Evolutionary conservation across 495 filamentous ascomycete genomes (phyloP).

Genomic region (Aspergillus steynii): DNA sequence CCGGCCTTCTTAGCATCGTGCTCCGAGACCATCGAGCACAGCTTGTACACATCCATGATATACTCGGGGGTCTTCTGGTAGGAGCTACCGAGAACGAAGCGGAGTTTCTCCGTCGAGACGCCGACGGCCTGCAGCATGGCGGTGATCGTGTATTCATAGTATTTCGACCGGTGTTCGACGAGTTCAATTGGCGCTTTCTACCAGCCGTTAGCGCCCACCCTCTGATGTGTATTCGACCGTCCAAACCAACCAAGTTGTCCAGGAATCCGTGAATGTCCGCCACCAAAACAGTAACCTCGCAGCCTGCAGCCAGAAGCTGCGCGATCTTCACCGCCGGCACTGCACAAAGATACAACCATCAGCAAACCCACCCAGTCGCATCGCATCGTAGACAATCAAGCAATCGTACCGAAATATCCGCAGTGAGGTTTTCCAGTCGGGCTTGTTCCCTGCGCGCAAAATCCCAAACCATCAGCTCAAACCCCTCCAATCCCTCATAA

Average conservation of each 20-base stretch:
- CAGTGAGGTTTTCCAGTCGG: constrained; percentile 79
- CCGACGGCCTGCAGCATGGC: constrained; percentile 67
- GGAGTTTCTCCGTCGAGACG: constrained; percentile 69
- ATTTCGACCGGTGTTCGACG: constrained; percentile 73
- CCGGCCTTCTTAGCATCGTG: constrained; percentile 80
- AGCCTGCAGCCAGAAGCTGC: constrained; percentile 81
- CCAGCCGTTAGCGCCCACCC: too few relatives aligned
- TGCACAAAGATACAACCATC: not conserved
- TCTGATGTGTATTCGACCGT: too few relatives aligned
- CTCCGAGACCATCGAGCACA: constrained; percentile 36
- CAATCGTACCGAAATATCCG: constrained; percentile 67
- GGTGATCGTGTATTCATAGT: constrained; percentile 68
- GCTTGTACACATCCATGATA: constrained; percentile 43
- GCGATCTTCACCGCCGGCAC: constrained; percentile 73
- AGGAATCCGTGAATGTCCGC: constrained; percentile 65
- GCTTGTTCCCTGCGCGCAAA: constrained; percentile 58
- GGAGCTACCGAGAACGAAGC: constrained; percentile 80
- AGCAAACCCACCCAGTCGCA: not conserved
- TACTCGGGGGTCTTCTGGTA: constrained; percentile 63
- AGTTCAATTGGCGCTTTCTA: constrained; percentile 63
- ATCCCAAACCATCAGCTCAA: constrained; percentile 10
- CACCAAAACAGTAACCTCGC: constrained; percentile 76
- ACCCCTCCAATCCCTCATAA: not conserved
- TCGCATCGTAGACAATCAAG: not conserved
- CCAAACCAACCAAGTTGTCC: constrained; percentile 31